Percentiles rank a stretch among this genome's conserved stretches.
phyloP scores from a whole-genome alignment of 2,329 filamentous ascomycete species.

The Cordyceps fumosorosea region DNA sequence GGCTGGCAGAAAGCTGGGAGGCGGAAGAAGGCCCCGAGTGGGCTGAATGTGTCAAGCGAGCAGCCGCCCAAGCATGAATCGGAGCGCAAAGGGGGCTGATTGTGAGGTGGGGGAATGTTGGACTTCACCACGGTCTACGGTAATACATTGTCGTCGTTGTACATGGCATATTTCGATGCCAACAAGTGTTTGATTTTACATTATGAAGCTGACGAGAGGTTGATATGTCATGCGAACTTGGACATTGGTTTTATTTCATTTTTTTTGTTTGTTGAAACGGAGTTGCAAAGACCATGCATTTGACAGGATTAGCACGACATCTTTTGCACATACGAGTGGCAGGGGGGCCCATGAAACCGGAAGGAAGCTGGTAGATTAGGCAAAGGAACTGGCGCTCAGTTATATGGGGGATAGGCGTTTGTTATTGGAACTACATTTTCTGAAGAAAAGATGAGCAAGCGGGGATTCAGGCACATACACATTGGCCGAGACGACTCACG shows the following conservation, averaged over 20 bases:
- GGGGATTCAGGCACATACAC: background rate
- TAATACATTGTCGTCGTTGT: background rate
- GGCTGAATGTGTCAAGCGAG: constrained; percentile 32
- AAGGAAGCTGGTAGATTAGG: constrained; percentile 1
- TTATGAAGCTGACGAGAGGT: constrained; percentile 2
- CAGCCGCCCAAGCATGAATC: constrained; percentile 50
- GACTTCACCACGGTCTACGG: background rate
- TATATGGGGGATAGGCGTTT: constrained; percentile 11
- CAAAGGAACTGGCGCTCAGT: constrained; percentile 10
- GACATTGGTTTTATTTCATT: constrained; percentile 13
- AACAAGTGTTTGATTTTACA: constrained; percentile 1
- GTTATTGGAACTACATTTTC: constrained; percentile 4
- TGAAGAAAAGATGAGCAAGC: background rate
- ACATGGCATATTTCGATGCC: background rate
- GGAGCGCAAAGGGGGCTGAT: constrained; percentile 58
- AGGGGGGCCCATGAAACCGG: background rate
- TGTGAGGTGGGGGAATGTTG: background rate
- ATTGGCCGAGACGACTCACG: background rate
- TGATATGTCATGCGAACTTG: constrained; percentile 5
- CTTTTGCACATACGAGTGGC: constrained; percentile 4
- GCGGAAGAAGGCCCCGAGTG: constrained; percentile 39
- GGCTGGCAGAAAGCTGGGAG: constrained; percentile 53
- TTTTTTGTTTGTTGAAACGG: constrained; percentile 4
- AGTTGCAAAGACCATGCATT: constrained; percentile 11
- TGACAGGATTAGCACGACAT: constrained; percentile 10